Evolutionary conservation across 2,329 filamentous ascomycete species (phyloP).

Genomic region (Hypoxylon sp.): DNA sequence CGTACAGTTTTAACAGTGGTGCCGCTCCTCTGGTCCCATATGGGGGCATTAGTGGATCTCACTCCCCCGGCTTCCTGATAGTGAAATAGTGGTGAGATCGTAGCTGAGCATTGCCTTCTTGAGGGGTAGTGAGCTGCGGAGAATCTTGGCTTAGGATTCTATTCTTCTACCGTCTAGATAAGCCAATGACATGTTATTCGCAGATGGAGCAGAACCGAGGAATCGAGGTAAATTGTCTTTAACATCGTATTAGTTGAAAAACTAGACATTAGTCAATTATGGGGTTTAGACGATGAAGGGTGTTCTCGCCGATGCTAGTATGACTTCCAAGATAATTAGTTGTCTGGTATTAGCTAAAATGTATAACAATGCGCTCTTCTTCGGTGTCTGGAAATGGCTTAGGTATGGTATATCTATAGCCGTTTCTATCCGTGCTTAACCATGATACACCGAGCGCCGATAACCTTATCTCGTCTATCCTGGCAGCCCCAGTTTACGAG

Average conservation of each 20-base stretch:
- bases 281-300: conserved; percentile 8
- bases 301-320: not conserved
- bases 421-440: conserved; percentile 29
- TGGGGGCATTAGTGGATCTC: conserved; percentile 20
- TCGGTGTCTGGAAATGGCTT: conserved; percentile 39
- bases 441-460: not conserved
- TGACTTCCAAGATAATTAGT: conserved; percentile 11
- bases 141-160: conserved; percentile 17
- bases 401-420: conserved; percentile 25
- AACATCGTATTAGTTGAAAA: not conserved
- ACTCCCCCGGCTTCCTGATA: conserved; percentile 15
- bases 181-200: conserved; percentile 8
- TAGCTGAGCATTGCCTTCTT: conserved; percentile 27
- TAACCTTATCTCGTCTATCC: not conserved
- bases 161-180: conserved; percentile 1
- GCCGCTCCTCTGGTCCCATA: conserved; percentile 20
- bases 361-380: conserved; percentile 12
- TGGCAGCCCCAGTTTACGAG: not conserved
- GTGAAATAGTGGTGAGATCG: conserved; percentile 11
- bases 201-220: not conserved
- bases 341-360: not conserved
- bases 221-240: not conserved
- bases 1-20: conserved; percentile 26
- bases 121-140: conserved; percentile 32
- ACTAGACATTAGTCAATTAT: conserved; percentile 7